These are phyloP conservation scores for Talaromyces wortmannii DNA, from an alignment of 495 filamentous ascomycete species.

Conservation along the genomic window DNA sequence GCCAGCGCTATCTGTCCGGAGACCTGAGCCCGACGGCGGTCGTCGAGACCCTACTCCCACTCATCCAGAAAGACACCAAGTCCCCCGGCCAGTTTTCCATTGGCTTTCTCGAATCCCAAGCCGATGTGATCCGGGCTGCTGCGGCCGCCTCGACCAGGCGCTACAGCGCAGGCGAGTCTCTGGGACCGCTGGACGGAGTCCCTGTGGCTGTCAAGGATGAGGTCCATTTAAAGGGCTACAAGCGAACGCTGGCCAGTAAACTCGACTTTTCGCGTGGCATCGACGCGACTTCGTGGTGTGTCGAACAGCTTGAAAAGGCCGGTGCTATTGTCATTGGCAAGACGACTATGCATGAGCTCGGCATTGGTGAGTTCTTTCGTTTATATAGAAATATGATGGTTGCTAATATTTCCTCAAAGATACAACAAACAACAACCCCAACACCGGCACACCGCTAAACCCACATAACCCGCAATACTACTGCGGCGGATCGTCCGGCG, in stretches of 20 bases:
- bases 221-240: slow-evolving; percentile 66
- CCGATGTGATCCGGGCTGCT: slow-evolving; percentile 54
- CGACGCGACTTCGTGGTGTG: slow-evolving; percentile 61
- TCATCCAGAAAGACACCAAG: slow-evolving; percentile 53
- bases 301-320: slow-evolving; percentile 65
- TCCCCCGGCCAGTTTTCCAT: slow-evolving; percentile 52
- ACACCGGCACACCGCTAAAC: slow-evolving; percentile 74
- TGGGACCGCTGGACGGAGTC: slow-evolving; percentile 73
- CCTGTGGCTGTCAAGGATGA: slow-evolving; percentile 87
- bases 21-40: slow-evolving; percentile 66
- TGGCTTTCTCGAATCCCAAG: slow-evolving; percentile 59
- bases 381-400: neutral
- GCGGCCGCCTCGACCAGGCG: slow-evolving; percentile 65
- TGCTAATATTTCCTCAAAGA: slow-evolving; percentile 34
- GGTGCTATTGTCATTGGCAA: slow-evolving; percentile 83
- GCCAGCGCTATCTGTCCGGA: slow-evolving; percentile 61
- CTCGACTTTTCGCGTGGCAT: slow-evolving; percentile 46
- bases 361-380: slow-evolving; percentile 44
- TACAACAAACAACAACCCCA: slow-evolving; percentile 78
- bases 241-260: slow-evolving; percentile 54
- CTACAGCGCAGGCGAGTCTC: slow-evolving; percentile 55
- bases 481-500: slow-evolving; percentile 83
- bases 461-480: slow-evolving; percentile 78
- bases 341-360: slow-evolving; percentile 87
- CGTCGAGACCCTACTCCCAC: slow-evolving; percentile 58